Evolutionary conservation across 2,329 filamentous ascomycete species (phyloP).

Genomic region (Hymenoscyphus scutula): DNA sequence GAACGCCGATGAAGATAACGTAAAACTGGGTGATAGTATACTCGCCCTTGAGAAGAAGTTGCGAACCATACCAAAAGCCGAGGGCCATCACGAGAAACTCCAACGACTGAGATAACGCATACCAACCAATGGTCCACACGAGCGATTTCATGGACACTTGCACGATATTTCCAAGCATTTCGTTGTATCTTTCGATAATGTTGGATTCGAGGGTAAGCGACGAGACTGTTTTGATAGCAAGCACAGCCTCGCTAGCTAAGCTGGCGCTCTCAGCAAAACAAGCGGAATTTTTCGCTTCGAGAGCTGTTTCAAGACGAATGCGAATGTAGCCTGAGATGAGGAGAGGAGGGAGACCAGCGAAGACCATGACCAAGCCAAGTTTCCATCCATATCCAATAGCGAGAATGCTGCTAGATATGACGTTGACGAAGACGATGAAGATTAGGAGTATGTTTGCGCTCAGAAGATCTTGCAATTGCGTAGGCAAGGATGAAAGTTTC

Average conservation of each 20-base stretch:
- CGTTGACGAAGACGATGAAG: conserved; percentile 41
- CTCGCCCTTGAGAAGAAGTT: conserved; percentile 66
- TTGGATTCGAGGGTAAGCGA: conserved; percentile 42
- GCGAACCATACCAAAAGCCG: conserved; percentile 87
- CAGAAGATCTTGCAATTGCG: conserved; percentile 35
- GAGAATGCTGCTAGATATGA: conserved; percentile 41
- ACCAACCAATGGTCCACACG: conserved; percentile 30
- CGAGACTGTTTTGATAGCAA: conserved; percentile 45
- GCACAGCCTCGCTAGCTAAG: conserved; percentile 45
- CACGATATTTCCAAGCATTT: conserved; percentile 34
- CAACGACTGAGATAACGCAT: conserved; percentile 25
- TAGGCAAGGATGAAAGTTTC: not conserved
- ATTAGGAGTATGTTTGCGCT: conserved; percentile 44
- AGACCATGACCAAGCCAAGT: conserved; percentile 44
- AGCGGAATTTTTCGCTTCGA: conserved; percentile 43
- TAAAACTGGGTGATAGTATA: conserved; percentile 84
- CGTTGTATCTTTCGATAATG: conserved; percentile 36
- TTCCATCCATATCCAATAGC: conserved; percentile 45
- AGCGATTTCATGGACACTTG: conserved; percentile 20
- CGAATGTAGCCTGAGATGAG: conserved; percentile 42
- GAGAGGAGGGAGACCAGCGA: conserved; percentile 43
- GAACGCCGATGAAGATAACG: conserved; percentile 77
- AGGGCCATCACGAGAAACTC: conserved; percentile 56
- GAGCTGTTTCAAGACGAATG: conserved; percentile 42
- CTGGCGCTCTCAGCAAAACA: conserved; percentile 48